phyloP scores from a whole-genome alignment of 2,329 filamentous ascomycete genomes.

The Parafenestella ontariensis region DNA sequence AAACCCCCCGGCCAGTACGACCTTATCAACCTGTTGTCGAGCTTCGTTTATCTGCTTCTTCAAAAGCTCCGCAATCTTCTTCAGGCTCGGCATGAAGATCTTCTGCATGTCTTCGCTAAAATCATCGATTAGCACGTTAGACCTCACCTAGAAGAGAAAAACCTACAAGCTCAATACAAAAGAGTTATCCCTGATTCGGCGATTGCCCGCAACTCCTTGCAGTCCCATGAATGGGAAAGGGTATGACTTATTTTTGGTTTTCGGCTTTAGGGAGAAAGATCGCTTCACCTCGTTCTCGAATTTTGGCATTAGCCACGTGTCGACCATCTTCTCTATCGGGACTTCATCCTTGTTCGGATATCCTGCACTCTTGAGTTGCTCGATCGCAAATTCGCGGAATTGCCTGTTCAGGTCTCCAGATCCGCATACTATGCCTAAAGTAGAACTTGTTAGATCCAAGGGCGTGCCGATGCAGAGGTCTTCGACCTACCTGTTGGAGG shows the following conservation, averaged over 20 bases:
- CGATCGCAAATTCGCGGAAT: constrained; percentile 2
- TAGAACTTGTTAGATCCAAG: neutral
- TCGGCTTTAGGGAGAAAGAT: constrained; percentile 1
- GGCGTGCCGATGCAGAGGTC: neutral
- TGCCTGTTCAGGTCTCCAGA: constrained; percentile 12
- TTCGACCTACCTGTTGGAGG: constrained; percentile 12
- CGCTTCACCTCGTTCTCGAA: constrained; percentile 18
- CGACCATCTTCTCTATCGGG: constrained; percentile 10
- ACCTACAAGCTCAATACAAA: constrained; percentile 15
- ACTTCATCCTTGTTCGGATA: constrained; percentile 7
- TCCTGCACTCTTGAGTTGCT: neutral
- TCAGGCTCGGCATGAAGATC: constrained; percentile 9
- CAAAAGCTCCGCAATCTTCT: constrained; percentile 11
- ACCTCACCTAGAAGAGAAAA: neutral
- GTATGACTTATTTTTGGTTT: neutral
- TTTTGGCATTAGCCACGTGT: constrained; percentile 11
- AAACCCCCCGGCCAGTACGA: constrained; percentile 21
- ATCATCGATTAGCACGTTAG: neutral
- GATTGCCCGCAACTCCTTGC: neutral
- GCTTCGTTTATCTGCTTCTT: constrained; percentile 2
- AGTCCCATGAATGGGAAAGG: constrained; percentile 4
- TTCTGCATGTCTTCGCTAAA: constrained; percentile 8
- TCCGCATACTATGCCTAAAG: constrained; percentile 12
- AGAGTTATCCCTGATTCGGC: neutral
- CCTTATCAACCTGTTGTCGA: constrained; percentile 6